Conservation (phyloP, 2,329 filamentous ascomycete species). For the Penicillium sumatraense region DNA sequence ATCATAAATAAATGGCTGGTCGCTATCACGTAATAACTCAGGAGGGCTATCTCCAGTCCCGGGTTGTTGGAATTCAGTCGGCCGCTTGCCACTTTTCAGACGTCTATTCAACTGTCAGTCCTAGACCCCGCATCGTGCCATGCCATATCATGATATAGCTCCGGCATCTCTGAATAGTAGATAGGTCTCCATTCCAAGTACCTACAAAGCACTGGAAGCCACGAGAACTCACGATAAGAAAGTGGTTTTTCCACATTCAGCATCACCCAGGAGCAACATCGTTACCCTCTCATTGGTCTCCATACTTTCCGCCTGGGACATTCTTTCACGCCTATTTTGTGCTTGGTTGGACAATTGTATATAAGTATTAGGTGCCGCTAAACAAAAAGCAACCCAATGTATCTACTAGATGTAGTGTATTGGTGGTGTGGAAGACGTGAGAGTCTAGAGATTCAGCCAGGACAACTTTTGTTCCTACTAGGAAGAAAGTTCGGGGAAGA, state of each 20-base stretch:
- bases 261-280: conserved; percentile 62
- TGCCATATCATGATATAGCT: too few species aligned
- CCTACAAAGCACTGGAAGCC: too few species aligned
- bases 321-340: background rate
- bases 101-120: conserved; percentile 13
- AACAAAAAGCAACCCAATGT: too few species aligned
- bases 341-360: too few species aligned
- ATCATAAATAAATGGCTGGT: conserved; percentile 65
- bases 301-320: conserved; percentile 8
- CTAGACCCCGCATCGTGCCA: background rate
- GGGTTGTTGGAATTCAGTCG: conserved; percentile 14
- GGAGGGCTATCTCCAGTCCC: conserved; percentile 41
- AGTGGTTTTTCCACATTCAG: conserved; percentile 65
- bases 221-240: conserved; percentile 64
- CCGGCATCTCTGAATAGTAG: too few species aligned
- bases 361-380: too few species aligned
- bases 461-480: too few species aligned
- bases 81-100: conserved; percentile 25
- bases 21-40: conserved; percentile 55
- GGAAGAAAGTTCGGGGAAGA: too few species aligned
- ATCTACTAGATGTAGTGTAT: too few species aligned
- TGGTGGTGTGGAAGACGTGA: too few species aligned
- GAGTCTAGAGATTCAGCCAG: too few species aligned
- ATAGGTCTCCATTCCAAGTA: too few species aligned
- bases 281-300: conserved; percentile 32